These are phyloP conservation scores for Amanita muscaria DNA, from an alignment of 768 basidiomycete species.

Conservation along the genomic window DNA sequence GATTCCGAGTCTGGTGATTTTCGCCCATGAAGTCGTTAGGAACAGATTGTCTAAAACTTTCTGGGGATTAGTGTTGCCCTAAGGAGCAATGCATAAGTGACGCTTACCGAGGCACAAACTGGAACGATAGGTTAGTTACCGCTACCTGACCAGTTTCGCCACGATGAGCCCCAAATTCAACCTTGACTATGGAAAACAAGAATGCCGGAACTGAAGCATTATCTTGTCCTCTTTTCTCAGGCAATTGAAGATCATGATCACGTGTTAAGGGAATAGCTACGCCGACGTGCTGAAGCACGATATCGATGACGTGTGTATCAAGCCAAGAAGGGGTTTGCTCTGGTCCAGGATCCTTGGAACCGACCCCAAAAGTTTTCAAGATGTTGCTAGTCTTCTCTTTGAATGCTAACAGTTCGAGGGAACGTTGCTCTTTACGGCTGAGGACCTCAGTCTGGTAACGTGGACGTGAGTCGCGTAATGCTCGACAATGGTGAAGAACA, in stretches of 20 bases:
- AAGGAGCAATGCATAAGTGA: slow-evolving; percentile 1
- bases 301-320: slow-evolving; percentile 41
- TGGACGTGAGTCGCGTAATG: not conserved
- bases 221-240: slow-evolving; percentile 30
- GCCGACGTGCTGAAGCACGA: slow-evolving; percentile 64
- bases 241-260: slow-evolving; percentile 47
- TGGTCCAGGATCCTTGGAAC: slow-evolving; percentile 32
- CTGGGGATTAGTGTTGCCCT: slow-evolving; percentile 10
- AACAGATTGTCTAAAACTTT: slow-evolving; percentile 71
- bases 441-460: slow-evolving; percentile 63
- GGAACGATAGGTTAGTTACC: slow-evolving; percentile 70
- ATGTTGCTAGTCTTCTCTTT: slow-evolving; percentile 72
- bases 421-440: slow-evolving; percentile 64
- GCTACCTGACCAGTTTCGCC: slow-evolving; percentile 73
- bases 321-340: slow-evolving; percentile 42
- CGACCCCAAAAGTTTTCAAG: slow-evolving; percentile 66
- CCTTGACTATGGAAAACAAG: slow-evolving; percentile 70
- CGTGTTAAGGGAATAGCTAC: slow-evolving; percentile 80
- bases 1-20: slow-evolving; percentile 59
- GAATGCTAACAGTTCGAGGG: slow-evolving; percentile 72
- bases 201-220: slow-evolving; percentile 61
- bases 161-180: slow-evolving; percentile 63
- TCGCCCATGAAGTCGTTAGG: slow-evolving; percentile 64
- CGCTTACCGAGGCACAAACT: slow-evolving; percentile 71
- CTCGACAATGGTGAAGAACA: slow-evolving; percentile 2